These are phyloP conservation scores for Nitzschia palea DNA, from an alignment of 108 stramenopile genomes.

Conservation along the genomic window DNA sequence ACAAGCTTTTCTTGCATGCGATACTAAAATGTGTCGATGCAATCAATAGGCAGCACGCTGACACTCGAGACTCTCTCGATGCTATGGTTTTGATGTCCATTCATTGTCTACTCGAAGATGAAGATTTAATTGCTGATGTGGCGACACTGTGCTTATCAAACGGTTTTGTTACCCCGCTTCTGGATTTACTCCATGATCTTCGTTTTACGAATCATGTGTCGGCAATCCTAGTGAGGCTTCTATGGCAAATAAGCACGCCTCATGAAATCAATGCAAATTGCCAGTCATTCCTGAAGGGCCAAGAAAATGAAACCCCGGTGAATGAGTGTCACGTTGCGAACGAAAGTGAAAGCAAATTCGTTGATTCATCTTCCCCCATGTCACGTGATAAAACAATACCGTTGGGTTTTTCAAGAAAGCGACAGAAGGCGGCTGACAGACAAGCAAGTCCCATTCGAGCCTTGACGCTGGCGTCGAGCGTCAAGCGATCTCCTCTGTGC, in stretches of 20 bases:
- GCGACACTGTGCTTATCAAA: not conserved
- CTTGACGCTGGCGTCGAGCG: not conserved
- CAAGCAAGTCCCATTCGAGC: conserved; percentile 3
- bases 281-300: too few species aligned
- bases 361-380: too few species aligned
- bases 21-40: conserved; percentile 4
- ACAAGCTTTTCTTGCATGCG: not conserved
- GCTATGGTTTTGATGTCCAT: not conserved
- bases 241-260: not conserved
- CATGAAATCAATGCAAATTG: not conserved
- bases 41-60: not conserved
- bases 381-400: too few species aligned
- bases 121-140: not conserved
- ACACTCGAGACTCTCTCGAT: not conserved
- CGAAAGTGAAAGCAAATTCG: too few species aligned
- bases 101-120: not conserved
- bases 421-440: not conserved
- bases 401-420: too few species aligned
- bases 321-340: too few species aligned
- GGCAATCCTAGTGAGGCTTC: not conserved
- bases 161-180: not conserved
- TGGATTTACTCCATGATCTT: not conserved
- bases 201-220: not conserved
- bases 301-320: too few species aligned
- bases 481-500: too few species aligned